phyloP scores from a whole-genome alignment of 2,329 filamentous ascomycete genomes.

The Aureobasidium musti region DNA sequence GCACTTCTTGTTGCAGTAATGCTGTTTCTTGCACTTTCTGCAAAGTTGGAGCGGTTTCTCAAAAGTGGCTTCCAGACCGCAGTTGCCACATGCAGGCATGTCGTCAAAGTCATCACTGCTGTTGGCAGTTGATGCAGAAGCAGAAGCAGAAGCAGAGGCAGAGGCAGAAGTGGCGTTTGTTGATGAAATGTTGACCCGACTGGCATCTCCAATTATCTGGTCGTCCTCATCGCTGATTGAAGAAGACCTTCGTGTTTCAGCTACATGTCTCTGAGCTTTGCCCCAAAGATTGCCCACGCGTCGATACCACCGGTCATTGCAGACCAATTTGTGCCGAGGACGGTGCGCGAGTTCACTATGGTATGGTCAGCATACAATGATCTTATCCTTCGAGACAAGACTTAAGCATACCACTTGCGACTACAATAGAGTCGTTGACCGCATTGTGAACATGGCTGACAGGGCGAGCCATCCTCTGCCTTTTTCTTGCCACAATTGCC shows the following conservation, averaged over 20 bases:
- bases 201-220: background rate
- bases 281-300: background rate
- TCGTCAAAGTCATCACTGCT: background rate
- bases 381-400: background rate
- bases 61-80: background rate
- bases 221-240: background rate
- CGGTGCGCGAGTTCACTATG: conserved; percentile 6
- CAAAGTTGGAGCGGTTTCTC: background rate
- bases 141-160: background rate
- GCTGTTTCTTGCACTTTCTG: background rate
- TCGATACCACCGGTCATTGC: background rate
- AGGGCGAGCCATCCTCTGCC: background rate
- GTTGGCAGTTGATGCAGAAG: background rate
- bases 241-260: background rate
- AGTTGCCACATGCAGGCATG: background rate
- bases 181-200: background rate
- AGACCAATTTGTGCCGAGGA: background rate
- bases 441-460: background rate
- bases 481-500: conserved; percentile 15
- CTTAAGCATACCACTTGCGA: background rate
- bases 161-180: background rate
- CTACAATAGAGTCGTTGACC: conserved; percentile 3
- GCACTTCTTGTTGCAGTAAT: conserved; percentile 8
- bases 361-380: background rate
- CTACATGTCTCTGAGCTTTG: background rate